A percentile compares a stretch with the other conserved stretches of the same genome.
These are phyloP conservation scores for Plasmodium knowlesi DNA, from an alignment of 169 alveolate species.

Conservation along the genomic window DNA sequence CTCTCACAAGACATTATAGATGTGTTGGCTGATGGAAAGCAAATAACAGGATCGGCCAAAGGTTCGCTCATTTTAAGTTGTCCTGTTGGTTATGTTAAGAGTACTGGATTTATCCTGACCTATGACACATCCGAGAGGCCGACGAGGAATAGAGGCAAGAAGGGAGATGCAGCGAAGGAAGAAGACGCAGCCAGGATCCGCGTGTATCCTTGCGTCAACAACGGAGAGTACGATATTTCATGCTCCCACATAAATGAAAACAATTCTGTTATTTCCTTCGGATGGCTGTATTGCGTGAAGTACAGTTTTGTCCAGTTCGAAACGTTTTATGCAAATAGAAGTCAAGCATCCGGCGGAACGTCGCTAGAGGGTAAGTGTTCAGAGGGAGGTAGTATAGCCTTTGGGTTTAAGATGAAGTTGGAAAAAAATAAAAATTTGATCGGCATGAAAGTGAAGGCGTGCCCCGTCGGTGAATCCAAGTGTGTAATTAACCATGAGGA, in stretches of 20 bases:
- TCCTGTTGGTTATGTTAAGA: conserved; percentile 66
- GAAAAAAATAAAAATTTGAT: conserved; percentile 17
- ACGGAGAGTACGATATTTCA: conserved; percentile 58
- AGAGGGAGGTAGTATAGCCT: conserved; percentile 27
- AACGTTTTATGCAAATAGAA: conserved; percentile 14
- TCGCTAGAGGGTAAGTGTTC: conserved; percentile 25
- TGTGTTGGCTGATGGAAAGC: conserved; percentile 49
- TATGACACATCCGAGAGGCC: conserved; percentile 19
- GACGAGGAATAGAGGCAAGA: not conserved
- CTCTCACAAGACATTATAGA: conserved; percentile 33
- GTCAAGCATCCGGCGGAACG: not conserved
- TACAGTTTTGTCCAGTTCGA: conserved; percentile 35
- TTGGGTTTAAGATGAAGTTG: conserved; percentile 62
- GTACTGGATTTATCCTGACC: conserved; percentile 51
- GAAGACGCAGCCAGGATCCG: not conserved
- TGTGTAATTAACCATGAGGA: conserved; percentile 18
- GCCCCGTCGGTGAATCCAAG: conserved; percentile 31
- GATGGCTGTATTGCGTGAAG: conserved; percentile 65
- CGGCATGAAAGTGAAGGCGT: conserved; percentile 34
- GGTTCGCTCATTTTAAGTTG: conserved; percentile 69
- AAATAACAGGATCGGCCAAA: conserved; percentile 58
- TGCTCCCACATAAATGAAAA: conserved; percentile 34
- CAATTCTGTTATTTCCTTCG: conserved; percentile 26
- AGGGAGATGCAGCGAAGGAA: not conserved
- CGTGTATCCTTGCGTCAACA: conserved; percentile 41